Evolutionary conservation across 495 filamentous ascomycete genomes (phyloP), one percentile per base, ranked within the genome.

Genomic region (Neurospora africana): DNA sequence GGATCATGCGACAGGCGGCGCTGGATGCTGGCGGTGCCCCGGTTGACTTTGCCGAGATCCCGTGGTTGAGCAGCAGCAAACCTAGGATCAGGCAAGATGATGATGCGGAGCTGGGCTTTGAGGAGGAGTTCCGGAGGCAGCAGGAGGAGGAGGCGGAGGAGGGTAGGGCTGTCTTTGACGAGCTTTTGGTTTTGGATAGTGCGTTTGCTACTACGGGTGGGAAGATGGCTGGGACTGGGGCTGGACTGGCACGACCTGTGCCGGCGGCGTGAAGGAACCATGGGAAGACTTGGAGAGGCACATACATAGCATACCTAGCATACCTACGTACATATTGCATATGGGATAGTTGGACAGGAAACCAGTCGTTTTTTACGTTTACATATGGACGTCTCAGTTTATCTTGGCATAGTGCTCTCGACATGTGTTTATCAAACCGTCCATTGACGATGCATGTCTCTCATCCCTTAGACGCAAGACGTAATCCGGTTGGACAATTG

Each of bases 1-100:
- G 43, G 36, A 79, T 81, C 40, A 77, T 80, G 78, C 68, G 67
- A 71, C 67, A 74, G 36, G 76, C 78, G 33, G 77, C 77, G 23
- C 38, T 72, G 9, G 75, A 77, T 41, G 72, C 69, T 9, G 71
- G 72, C 17, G 23, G 53, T 33, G 27, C 40, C 37, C 72, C 72
- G 41, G 77, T 78, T 7, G 73, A 78, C 23, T 76, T 77, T 72
- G 73, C 61, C 4, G 74, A 71, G 11, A 70, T 77, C 9, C 70
- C 76, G 5, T 78, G 76, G 77, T n/a, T 77, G 68, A 72, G 53
- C 11, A 58, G 43, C 15, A 41, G 68, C 69, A 43, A 44, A 10
- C 27, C 30, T 23, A 33, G 38, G 69, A 70, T 43, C 6, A 70
- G 68, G 44, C 40, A 30, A 44, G 33, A 69, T 15, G 53, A 23